A percentile compares a stretch with the other conserved stretches of the same genome.
These are phyloP conservation scores for Cucumis sativus DNA, from an alignment of 306 rosid species.

Conservation along the genomic window DNA sequence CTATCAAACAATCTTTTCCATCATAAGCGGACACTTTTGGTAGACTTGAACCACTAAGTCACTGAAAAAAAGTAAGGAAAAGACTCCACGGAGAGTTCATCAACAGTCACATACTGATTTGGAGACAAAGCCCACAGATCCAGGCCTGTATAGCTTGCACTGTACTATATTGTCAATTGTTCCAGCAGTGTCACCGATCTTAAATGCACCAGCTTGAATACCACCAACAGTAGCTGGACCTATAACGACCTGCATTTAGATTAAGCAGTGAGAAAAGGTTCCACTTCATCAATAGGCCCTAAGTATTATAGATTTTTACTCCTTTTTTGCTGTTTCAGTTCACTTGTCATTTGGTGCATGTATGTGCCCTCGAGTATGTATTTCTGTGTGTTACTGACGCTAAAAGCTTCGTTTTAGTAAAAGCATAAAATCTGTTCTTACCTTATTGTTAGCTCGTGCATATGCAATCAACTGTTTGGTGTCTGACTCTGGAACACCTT, in stretches of 20 bases:
- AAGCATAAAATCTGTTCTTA: constrained; percentile 10
- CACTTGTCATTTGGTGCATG: neutral
- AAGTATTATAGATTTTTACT: neutral
- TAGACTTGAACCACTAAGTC: neutral
- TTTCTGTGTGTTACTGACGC: neutral
- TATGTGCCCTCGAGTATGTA: neutral
- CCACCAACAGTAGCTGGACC: constrained; percentile 99
- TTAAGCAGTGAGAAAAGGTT: neutral
- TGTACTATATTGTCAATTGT: constrained; percentile 88
- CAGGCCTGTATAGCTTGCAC: constrained; percentile 97
- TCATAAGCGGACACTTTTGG: neutral
- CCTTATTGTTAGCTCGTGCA: constrained; percentile 95
- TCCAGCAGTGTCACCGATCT: constrained; percentile 99
- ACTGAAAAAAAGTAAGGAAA: constrained; percentile 2
- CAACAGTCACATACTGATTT: constrained; percentile 68
- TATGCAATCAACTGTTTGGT: constrained; percentile 86
- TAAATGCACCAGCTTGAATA: constrained; percentile 98
- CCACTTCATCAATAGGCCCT: neutral
- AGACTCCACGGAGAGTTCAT: constrained; percentile 4
- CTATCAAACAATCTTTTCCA: neutral
- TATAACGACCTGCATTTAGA: constrained; percentile 59
- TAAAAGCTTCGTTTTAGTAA: neutral
- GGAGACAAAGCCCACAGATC: constrained; percentile 99
- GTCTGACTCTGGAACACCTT: constrained; percentile 95
- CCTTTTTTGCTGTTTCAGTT: neutral